phyloP scores from a whole-genome alignment of 1,139 yeast species.

The Candida sanyaensis region DNA sequence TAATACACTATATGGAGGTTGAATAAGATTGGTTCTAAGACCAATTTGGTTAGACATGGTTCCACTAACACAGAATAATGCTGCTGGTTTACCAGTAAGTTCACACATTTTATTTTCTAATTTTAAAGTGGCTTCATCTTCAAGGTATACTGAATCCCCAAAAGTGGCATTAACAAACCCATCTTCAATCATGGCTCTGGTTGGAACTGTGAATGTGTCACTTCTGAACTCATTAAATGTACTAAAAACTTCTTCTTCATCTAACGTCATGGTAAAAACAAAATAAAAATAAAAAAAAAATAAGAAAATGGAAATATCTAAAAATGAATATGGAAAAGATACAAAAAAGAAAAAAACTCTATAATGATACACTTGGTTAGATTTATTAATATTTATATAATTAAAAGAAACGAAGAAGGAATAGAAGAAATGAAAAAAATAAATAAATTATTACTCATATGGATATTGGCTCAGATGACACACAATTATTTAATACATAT shows the following conservation, averaged over 20 bases:
- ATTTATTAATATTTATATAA: too few relatives aligned
- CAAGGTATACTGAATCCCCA: slow-evolving; percentile 90
- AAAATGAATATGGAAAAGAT: neutral
- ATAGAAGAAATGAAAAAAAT: too few relatives aligned
- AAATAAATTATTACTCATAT: too few relatives aligned
- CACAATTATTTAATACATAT: too few relatives aligned
- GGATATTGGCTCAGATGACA: too few relatives aligned
- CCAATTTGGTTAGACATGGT: slow-evolving; percentile 91
- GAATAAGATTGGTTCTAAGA: slow-evolving; percentile 70
- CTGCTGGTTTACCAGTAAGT: slow-evolving; percentile 82
- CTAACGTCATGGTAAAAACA: slow-evolving; percentile 21
- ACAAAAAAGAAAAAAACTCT: neutral
- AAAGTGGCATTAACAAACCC: slow-evolving; percentile 48
- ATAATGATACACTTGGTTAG: too few relatives aligned
- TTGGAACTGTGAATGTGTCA: slow-evolving; percentile 94
- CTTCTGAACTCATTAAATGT: slow-evolving; percentile 67
- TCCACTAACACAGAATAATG: slow-evolving; percentile 83
- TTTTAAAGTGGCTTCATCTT: slow-evolving; percentile 68
- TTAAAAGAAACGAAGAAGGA: too few relatives aligned
- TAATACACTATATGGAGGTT: slow-evolving; percentile 84
- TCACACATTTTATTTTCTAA: slow-evolving; percentile 68
- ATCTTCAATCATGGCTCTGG: slow-evolving; percentile 60
- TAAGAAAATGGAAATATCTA: neutral
- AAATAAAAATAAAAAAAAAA: too few relatives aligned
- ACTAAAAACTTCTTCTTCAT: slow-evolving; percentile 22